Conservation (phyloP, 2,329 filamentous ascomycete species). For the Pseudocercospora macadamiae region DNA sequence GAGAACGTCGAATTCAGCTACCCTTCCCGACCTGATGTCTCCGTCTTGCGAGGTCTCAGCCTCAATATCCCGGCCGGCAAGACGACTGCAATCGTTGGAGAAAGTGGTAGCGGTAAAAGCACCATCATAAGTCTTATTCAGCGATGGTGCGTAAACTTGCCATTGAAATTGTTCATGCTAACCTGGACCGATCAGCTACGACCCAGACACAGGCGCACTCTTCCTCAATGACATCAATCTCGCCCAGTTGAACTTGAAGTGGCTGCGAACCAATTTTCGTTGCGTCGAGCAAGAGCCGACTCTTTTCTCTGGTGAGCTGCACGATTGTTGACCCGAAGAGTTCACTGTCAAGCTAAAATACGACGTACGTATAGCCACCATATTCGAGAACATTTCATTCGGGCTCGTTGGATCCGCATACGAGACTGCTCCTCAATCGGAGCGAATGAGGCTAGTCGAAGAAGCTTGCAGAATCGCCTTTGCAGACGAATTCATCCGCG, state of each 20-base stretch:
- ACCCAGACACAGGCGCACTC: constrained; percentile 39
- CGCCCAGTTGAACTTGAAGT: constrained; percentile 30
- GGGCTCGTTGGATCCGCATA: background rate
- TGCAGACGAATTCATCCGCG: constrained; percentile 56
- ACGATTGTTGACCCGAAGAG: too few species aligned
- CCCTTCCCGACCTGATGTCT: background rate
- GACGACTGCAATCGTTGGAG: constrained; percentile 51
- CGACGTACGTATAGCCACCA: background rate
- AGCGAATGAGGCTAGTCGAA: constrained; percentile 35
- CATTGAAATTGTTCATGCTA: too few species aligned
- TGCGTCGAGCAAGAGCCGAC: constrained; percentile 53
- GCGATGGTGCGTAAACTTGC: constrained; percentile 38
- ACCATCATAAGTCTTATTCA: constrained; percentile 50
- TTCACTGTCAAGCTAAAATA: background rate
- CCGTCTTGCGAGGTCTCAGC: background rate
- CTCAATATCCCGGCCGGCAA: constrained; percentile 10
- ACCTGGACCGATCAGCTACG: too few species aligned
- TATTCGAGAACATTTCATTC: background rate
- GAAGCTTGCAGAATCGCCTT: constrained; percentile 55
- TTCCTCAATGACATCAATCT: constrained; percentile 29
- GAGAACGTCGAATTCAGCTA: constrained; percentile 37
- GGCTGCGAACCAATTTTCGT: constrained; percentile 35
- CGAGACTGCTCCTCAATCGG: background rate
- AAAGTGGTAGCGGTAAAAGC: constrained; percentile 53
- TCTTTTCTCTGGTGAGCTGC: constrained; percentile 14